Evolutionary conservation across 495 filamentous ascomycete species (phyloP), one percentile per base, ranked within the genome.

Genomic region (Aspergillus wentii): DNA sequence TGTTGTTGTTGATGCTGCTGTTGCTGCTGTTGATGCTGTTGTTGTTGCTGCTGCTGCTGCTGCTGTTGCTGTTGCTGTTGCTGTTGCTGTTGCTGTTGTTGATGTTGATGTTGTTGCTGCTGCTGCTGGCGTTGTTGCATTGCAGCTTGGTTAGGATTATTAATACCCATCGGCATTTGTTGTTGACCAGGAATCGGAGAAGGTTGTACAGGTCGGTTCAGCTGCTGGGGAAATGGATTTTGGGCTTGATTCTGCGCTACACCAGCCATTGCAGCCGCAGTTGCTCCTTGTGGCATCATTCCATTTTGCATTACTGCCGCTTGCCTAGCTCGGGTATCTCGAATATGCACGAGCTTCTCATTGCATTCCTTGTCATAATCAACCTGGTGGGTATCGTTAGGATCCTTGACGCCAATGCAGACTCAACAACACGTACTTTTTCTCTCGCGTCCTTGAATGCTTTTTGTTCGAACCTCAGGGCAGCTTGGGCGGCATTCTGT

Each of bases 141-240:
- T 8, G 57, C 52, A 21, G 52, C 51, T 40, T 64, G 71, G 41
- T 43, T 67, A 17, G 59, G 53, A 15, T 63, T 59, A 33, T 66
- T 69, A 56, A 71, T 70, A 14, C 61, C 66, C 67, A 69, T 69
- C 22, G 48, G 44, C 57, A 68, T 62, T 17, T 57, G 61, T 30
- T 66, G 64, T 35, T 64, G 68, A 22, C 51, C 57, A 3, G 69
- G 59, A 25, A 77, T 61, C 3, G 69, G 69, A 6, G 75, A 76
- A 0, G 71, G 48, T 41, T 78, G 75, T 62, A 79, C 68, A 20
- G 46, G 69, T 7, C 61, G 66, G 37, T 70, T 74, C 48, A 79
- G 59, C 30, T 78, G 77, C 10, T 66, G 68, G 5, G 68, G 62
- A 34, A 78, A 77, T 17, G 48, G 59, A 9, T 54, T 52, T 17